These are phyloP conservation scores for Punctularia strigosozonata DNA, from an alignment of 768 basidiomycete genomes.

Conservation along the genomic window DNA sequence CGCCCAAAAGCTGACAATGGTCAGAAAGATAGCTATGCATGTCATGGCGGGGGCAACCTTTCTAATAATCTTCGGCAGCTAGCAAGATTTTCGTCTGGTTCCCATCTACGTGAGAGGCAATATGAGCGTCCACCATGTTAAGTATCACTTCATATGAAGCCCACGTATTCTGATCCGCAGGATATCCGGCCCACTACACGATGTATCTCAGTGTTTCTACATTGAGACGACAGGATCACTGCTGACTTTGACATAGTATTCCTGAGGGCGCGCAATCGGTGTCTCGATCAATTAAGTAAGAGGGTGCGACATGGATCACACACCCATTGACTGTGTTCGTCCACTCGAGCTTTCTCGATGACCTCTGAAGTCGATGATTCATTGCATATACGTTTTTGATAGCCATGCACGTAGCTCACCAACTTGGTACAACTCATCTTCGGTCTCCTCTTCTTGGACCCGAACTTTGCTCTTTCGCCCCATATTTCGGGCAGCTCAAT, in stretches of 20 bases:
- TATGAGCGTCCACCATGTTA: conserved; percentile 3
- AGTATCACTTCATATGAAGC: conserved; percentile 5
- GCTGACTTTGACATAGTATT: conserved; percentile 58
- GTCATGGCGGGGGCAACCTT: too few species aligned
- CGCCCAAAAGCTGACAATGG: conserved; percentile 24
- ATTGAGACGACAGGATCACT: not conserved
- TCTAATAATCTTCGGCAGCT: conserved; percentile 44
- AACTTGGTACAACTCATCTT: conserved; percentile 5
- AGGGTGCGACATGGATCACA: conserved; percentile 10
- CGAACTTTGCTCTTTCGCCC: not conserved
- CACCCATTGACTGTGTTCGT: conserved; percentile 40
- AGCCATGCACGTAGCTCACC: conserved; percentile 8
- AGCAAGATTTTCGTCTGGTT: conserved; percentile 46
- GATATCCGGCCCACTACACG: conserved; percentile 58
- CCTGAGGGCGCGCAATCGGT: conserved; percentile 22
- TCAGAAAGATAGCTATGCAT: too few species aligned
- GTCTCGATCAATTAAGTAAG: not conserved
- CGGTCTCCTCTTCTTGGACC: not conserved
- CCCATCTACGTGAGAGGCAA: conserved; percentile 42
- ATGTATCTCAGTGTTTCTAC: conserved; percentile 4
- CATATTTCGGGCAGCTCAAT: not conserved
- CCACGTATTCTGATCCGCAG: conserved; percentile 44
- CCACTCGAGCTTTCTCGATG: conserved; percentile 45
- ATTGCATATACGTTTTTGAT: not conserved
- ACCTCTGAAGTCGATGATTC: conserved; percentile 35